Base-by-base conservation (phyloP, 2,329 filamentous ascomycete species). In the Aspergillus flavus region DNA sequence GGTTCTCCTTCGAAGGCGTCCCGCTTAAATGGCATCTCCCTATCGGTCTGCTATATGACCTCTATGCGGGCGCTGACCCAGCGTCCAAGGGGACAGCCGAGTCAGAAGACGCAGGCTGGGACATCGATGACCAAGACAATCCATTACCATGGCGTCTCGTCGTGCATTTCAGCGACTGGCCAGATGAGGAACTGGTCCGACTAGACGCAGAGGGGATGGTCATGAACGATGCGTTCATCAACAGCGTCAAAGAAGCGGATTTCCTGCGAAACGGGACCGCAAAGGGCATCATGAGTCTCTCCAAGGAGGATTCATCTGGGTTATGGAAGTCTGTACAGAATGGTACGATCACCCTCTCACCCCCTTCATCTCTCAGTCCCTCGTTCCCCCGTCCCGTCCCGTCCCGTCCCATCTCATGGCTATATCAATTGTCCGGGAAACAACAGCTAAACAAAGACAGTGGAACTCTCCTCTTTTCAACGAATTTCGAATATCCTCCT, bases 231-330 rank as follows among this genome's bases (percentile, higher is more conserved):
- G 82, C 87, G 0, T 91, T 87, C 71, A 87, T 89, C 59, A 90
- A 91, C 68, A 87, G 84, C 58, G 88, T 91, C 65, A 91, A 91
- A 74, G 89, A 91, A 84, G 93, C 94, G 34, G 93, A 97, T 78
- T 96, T 93, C 69, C 83, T 96, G 57, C 87, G 94, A 58, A 94
- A 95, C 69, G 93, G 93, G 52, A 95, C 91, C 59, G 93, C 92
- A 19, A 93, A 94, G 75, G 90, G 91, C 64, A 94, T 96, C 72
- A 96, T 97, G 92, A 90, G 89, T 59, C 82, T 97, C 72, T 93
- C 90, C 64, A 94, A 93, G 75, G 88, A 91, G 53, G 89, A 96
- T 75, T 95, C 92, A 16, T 92, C 89, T 9, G 86, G 90, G 36
- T 83, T 97, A 39, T 97, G 94, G 93, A 86, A 89, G 68, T 86